phyloP scores from a whole-genome alignment of 192 early-diverging fungal genomes.

The Podila epicladia region DNA sequence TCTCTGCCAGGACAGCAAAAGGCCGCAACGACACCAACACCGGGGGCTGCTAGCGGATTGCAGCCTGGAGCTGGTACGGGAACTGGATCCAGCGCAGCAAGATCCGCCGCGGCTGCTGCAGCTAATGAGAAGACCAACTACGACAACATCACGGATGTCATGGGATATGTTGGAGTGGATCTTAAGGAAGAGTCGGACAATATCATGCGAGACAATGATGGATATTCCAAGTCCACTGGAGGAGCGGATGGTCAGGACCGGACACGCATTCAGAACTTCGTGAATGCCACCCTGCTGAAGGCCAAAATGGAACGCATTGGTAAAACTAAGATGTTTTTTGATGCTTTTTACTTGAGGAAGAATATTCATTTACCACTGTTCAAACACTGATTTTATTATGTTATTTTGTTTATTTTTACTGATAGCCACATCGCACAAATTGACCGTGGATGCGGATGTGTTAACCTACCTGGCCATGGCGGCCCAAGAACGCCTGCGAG shows the following conservation, averaged over 20 bases:
- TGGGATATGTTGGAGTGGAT: conserved; percentile 82
- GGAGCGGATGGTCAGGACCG: conserved; percentile 27
- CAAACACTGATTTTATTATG: background rate
- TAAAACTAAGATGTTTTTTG: conserved; percentile 16
- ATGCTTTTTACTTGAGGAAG: background rate
- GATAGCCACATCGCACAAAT: conserved; percentile 42
- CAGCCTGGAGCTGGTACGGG: conserved; percentile 12
- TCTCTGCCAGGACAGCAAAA: conserved; percentile 37
- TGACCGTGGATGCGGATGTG: conserved; percentile 67
- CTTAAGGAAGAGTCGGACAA: conserved; percentile 73
- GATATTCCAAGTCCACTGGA: conserved; percentile 14
- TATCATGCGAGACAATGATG: conserved; percentile 58
- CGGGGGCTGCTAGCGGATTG: conserved; percentile 7
- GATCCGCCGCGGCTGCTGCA: background rate
- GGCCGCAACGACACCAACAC: background rate
- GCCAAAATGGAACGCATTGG: conserved; percentile 52
- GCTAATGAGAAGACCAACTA: conserved; percentile 53
- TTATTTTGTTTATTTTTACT: background rate
- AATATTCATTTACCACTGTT: background rate
- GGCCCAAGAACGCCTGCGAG: conserved; percentile 70
- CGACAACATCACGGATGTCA: conserved; percentile 77
- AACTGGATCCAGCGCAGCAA: conserved; percentile 5
- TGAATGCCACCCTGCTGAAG: conserved; percentile 51
- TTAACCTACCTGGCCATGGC: conserved; percentile 73
- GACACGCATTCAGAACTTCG: conserved; percentile 56